Conservation (phyloP, 129 eudicot genomes). For the Scalesia atractyloides region DNA sequence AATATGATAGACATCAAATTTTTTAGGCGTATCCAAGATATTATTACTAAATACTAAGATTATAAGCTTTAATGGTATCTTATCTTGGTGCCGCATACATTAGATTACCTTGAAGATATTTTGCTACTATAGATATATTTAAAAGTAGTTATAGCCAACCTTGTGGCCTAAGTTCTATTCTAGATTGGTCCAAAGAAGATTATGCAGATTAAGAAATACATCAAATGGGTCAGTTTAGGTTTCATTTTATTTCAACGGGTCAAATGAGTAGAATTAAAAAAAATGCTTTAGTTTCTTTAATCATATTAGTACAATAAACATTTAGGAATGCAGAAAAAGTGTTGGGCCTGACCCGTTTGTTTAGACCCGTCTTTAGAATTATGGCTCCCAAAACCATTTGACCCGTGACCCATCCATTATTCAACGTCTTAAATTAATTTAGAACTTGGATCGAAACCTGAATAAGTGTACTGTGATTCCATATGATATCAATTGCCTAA, state of each 20-base stretch:
- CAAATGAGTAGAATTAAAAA: neutral
- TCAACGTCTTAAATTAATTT: neutral
- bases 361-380: neutral
- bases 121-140: constrained; percentile 14
- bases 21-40: constrained; percentile 7
- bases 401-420: neutral
- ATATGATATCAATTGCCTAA: constrained; percentile 11
- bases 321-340: neutral
- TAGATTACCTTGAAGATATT: constrained; percentile 21
- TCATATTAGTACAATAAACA: neutral
- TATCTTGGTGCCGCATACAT: constrained; percentile 19
- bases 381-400: neutral
- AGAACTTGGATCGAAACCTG: neutral
- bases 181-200: constrained; percentile 23
- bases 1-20: constrained; percentile 21
- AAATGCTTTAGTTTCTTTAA: neutral
- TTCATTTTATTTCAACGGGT: neutral
- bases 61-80: neutral
- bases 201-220: constrained; percentile 8
- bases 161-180: constrained; percentile 20
- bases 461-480: constrained; percentile 2
- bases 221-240: neutral
- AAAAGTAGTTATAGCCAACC: constrained; percentile 9
- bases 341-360: neutral
- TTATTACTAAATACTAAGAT: constrained; percentile 11